Percentiles rank a stretch among this genome's conserved stretches.
These are phyloP conservation scores for Trichoderma koningii DNA, from an alignment of 2,329 filamentous ascomycete genomes.

Conservation along the genomic window DNA sequence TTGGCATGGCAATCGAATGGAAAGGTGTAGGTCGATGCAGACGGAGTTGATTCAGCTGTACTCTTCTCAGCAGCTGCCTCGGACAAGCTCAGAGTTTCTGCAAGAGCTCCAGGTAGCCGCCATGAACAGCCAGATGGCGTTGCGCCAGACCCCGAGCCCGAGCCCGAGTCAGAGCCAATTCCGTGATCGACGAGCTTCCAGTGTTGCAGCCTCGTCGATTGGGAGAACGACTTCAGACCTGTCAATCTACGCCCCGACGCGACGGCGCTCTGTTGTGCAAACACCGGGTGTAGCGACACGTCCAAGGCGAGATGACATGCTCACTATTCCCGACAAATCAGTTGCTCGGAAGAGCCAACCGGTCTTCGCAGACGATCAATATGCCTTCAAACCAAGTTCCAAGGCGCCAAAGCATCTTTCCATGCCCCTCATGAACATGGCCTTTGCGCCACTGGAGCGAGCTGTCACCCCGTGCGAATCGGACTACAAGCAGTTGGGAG, in stretches of 20 bases:
- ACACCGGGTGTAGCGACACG: constrained; percentile 55
- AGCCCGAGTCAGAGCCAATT: not conserved
- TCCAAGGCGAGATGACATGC: constrained; percentile 32
- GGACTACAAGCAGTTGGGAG: constrained; percentile 62
- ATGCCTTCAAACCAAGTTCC: not conserved
- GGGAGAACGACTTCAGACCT: constrained; percentile 45
- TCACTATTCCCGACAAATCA: constrained; percentile 34
- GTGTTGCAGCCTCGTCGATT: constrained; percentile 29
- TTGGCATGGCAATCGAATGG: constrained; percentile 25
- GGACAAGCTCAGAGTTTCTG: constrained; percentile 21
- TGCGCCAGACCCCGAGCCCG: not conserved
- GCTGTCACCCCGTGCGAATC: constrained; percentile 50
- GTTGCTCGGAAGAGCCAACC: constrained; percentile 45
- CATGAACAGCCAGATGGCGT: constrained; percentile 15
- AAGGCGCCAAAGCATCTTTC: constrained; percentile 39
- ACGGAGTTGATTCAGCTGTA: constrained; percentile 15
- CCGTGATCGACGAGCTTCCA: constrained; percentile 6
- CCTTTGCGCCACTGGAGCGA: constrained; percentile 32
- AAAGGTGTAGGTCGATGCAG: constrained; percentile 18
- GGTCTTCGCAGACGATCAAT: constrained; percentile 24
- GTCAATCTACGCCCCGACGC: constrained; percentile 51
- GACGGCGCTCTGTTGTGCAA: constrained; percentile 51
- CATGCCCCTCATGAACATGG: constrained; percentile 35
- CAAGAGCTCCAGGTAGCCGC: constrained; percentile 22
- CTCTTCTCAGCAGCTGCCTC: constrained; percentile 17